Evolutionary conservation across 352 stramenopile species (phyloP).

Genomic region (Saprolegnia diclina): DNA sequence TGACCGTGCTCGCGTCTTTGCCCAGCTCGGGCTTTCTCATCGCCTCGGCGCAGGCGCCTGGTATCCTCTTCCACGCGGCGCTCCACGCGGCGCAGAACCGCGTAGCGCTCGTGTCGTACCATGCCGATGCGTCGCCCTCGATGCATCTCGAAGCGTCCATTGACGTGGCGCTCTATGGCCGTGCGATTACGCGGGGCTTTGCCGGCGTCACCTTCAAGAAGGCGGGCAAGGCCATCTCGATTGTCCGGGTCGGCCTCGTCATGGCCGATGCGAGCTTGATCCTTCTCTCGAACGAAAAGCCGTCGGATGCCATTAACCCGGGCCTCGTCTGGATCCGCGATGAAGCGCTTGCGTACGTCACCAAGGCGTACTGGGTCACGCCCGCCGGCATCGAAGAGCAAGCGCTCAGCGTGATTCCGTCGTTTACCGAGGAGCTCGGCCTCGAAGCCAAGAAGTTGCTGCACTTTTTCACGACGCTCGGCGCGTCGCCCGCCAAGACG

Average conservation of each 20-base stretch:
- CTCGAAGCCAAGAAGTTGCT: conserved; percentile 51
- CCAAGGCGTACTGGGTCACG: conserved; percentile 70
- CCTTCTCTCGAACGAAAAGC: conserved; percentile 42
- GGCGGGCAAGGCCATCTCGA: conserved; percentile 34
- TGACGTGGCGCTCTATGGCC: conserved; percentile 45
- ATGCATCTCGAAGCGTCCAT: conserved; percentile 47
- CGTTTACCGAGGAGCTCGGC: conserved; percentile 60
- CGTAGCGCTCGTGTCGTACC: conserved; percentile 47
- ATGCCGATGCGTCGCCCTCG: conserved; percentile 27
- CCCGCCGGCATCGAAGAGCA: conserved; percentile 71
- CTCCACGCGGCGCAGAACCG: conserved; percentile 29
- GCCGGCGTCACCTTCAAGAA: conserved; percentile 51
- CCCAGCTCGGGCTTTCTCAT: conserved; percentile 38
- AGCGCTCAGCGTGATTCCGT: conserved; percentile 59
- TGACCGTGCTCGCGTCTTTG: conserved; percentile 42
- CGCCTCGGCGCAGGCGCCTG: conserved; percentile 33
- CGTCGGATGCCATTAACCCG: conserved; percentile 25
- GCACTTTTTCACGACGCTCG: conserved; percentile 49
- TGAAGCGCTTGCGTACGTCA: conserved; percentile 70
- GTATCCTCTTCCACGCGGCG: conserved; percentile 45
- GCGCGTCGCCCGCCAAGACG: conserved; percentile 35
- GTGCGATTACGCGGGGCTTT: conserved; percentile 46
- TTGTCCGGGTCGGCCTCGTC: conserved; percentile 42
- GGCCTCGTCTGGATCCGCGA: conserved; percentile 71
- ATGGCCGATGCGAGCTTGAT: conserved; percentile 36